A percentile compares a stretch with the other conserved stretches of the same genome.
Conservation (phyloP, 306 rosid species). For the peach (Prunus persica) region DNA sequence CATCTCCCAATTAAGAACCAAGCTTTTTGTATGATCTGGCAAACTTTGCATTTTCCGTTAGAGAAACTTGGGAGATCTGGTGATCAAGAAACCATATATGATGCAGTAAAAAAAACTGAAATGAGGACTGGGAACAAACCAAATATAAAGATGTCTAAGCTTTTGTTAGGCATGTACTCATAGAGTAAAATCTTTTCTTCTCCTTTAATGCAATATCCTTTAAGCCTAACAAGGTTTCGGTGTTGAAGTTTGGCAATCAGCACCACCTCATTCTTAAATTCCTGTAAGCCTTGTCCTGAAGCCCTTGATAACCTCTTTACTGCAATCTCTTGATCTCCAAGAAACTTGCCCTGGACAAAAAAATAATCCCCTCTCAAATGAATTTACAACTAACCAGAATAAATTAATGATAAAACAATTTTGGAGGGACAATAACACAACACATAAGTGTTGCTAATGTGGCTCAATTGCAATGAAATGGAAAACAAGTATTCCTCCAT, state of each 20-base stretch:
- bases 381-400: neutral
- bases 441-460: neutral
- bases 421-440: too few relatives aligned
- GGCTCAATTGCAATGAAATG: neutral
- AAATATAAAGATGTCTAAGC: constrained; percentile 62
- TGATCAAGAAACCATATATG: neutral
- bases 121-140: constrained; percentile 35
- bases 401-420: neutral
- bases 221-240: constrained; percentile 66
- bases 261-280: constrained; percentile 69
- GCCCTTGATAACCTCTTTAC: constrained; percentile 65
- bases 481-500: neutral
- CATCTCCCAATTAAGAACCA: constrained; percentile 45
- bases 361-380: neutral
- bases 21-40: constrained; percentile 39
- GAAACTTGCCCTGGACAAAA: constrained; percentile 43
- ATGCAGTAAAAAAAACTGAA: neutral
- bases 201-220: constrained; percentile 64
- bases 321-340: constrained; percentile 58
- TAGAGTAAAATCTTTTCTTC: constrained; percentile 68
- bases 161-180: constrained; percentile 71
- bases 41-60: constrained; percentile 4
- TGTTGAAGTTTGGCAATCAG: constrained; percentile 73
- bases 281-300: constrained; percentile 66
- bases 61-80: neutral